phyloP scores from a whole-genome alignment of 495 filamentous ascomycete species.

The Neurospora hispaniola region DNA sequence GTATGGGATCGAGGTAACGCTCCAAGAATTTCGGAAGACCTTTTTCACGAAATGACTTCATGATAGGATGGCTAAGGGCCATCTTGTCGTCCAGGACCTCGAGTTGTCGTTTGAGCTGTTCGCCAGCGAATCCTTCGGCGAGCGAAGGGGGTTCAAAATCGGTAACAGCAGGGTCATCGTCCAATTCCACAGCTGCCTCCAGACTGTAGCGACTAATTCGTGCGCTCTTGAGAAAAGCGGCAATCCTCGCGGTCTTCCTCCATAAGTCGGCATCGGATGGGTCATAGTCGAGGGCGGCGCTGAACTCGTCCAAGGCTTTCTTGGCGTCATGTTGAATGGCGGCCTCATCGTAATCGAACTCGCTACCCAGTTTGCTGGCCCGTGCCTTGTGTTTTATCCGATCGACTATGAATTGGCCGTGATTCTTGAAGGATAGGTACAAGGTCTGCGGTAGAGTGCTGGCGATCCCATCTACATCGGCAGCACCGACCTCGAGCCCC shows the following conservation, averaged over 20 bases:
- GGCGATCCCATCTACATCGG: conserved; percentile 54
- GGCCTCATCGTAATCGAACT: conserved; percentile 27
- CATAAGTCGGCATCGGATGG: conserved; percentile 92
- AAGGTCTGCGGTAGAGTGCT: conserved; percentile 80
- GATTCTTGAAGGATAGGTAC: conserved; percentile 89
- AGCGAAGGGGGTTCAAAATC: conserved; percentile 68
- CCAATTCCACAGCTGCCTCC: conserved; percentile 80
- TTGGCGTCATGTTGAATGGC: conserved; percentile 31
- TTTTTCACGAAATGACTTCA: conserved; percentile 51
- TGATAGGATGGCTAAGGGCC: conserved; percentile 55
- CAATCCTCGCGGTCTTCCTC: conserved; percentile 73
- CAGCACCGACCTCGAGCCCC: conserved; percentile 30
- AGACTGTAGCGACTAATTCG: conserved; percentile 77
- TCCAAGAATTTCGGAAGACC: conserved; percentile 52
- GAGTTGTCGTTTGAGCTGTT: conserved; percentile 62
- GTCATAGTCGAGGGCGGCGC: conserved; percentile 74
- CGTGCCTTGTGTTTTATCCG: conserved; percentile 43
- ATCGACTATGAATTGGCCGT: conserved; percentile 82
- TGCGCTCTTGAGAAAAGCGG: conserved; percentile 60
- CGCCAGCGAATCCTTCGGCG: conserved; percentile 74
- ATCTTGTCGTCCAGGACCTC: conserved; percentile 59
- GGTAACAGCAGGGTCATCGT: conserved; percentile 60
- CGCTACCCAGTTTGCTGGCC: conserved; percentile 16
- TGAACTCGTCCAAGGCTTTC: conserved; percentile 50
- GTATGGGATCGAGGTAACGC: conserved; percentile 62